Percentiles rank a stretch among this genome's conserved stretches.
Evolutionary conservation across 1,139 yeast species (phyloP).

Genomic region (Arxiozyma telluris): DNA sequence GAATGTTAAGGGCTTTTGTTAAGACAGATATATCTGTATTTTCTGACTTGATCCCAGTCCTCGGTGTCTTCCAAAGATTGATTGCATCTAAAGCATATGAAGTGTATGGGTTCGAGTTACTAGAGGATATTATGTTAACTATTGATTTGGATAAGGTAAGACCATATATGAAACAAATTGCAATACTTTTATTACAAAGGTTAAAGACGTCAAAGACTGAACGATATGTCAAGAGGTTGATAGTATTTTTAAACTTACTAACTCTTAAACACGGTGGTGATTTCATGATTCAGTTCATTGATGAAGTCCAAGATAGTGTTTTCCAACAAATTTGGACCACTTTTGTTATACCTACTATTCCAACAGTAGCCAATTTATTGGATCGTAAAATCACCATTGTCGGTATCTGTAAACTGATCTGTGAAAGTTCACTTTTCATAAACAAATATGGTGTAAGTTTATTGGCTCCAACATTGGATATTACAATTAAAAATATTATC

Average conservation of each 20-base stretch:
- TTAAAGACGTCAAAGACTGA: conserved; percentile 77
- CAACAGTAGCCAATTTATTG: conserved; percentile 53
- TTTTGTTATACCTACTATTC: conserved; percentile 61
- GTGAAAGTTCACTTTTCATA: conserved; percentile 28
- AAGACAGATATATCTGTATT: conserved; percentile 51
- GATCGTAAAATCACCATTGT: conserved; percentile 71
- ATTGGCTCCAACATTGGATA: conserved; percentile 44
- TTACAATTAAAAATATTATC: conserved; percentile 39
- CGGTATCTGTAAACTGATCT: conserved; percentile 56
- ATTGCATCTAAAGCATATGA: conserved; percentile 81
- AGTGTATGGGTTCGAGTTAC: conserved; percentile 69
- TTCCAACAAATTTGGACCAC: conserved; percentile 56
- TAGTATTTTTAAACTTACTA: conserved; percentile 50
- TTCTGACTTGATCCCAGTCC: conserved; percentile 56
- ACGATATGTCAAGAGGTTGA: conserved; percentile 63
- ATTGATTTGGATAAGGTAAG: conserved; percentile 45
- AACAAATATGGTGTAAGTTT: conserved; percentile 37
- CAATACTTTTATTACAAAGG: conserved; percentile 67
- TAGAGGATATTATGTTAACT: conserved; percentile 57
- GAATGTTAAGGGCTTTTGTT: conserved; percentile 66
- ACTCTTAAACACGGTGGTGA: conserved; percentile 36
- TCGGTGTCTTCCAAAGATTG: conserved; percentile 94
- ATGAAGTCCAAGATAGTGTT: conserved; percentile 34
- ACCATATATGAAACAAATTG: conserved; percentile 62
- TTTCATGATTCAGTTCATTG: conserved; percentile 35